Evolutionary conservation across 768 basidiomycete genomes (phyloP).

Genomic region (Podaxis sp.): DNA sequence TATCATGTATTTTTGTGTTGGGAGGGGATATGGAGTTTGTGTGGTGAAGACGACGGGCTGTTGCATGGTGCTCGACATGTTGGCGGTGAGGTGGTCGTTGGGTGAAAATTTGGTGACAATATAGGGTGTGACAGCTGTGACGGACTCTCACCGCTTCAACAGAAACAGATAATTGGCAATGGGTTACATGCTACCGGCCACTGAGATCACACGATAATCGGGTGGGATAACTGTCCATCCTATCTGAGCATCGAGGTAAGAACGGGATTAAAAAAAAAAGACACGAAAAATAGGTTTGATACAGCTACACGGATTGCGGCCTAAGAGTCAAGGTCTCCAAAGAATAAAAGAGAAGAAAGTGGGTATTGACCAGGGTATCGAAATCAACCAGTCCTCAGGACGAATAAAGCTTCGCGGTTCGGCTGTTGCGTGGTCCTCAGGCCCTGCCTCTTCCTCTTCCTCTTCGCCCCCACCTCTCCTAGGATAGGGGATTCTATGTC

Average conservation of each 20-base stretch:
- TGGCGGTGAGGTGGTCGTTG: background rate
- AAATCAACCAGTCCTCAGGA: background rate
- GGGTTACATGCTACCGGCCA: too few species aligned
- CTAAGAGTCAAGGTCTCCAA: slow-evolving; percentile 9
- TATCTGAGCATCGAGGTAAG: too few species aligned
- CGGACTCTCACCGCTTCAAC: too few species aligned
- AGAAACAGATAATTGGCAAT: too few species aligned
- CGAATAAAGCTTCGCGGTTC: background rate
- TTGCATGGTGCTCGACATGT: slow-evolving; percentile 21
- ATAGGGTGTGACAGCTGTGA: background rate
- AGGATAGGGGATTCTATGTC: slow-evolving; percentile 65
- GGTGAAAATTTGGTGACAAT: background rate
- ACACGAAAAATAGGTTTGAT: background rate
- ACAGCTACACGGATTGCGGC: slow-evolving; percentile 11
- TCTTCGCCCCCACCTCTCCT: slow-evolving; percentile 65
- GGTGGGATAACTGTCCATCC: too few species aligned
- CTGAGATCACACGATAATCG: too few species aligned
- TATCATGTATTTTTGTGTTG: slow-evolving; percentile 89
- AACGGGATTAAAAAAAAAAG: too few species aligned
- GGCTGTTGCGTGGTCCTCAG: background rate
- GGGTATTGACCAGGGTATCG: slow-evolving; percentile 13
- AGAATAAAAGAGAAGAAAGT: background rate
- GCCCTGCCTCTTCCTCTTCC: slow-evolving; percentile 15
- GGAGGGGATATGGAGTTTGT: slow-evolving; percentile 69
- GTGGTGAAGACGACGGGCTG: slow-evolving; percentile 75